Conservation (phyloP, 768 basidiomycete genomes). For the Harrya chromipes region DNA sequence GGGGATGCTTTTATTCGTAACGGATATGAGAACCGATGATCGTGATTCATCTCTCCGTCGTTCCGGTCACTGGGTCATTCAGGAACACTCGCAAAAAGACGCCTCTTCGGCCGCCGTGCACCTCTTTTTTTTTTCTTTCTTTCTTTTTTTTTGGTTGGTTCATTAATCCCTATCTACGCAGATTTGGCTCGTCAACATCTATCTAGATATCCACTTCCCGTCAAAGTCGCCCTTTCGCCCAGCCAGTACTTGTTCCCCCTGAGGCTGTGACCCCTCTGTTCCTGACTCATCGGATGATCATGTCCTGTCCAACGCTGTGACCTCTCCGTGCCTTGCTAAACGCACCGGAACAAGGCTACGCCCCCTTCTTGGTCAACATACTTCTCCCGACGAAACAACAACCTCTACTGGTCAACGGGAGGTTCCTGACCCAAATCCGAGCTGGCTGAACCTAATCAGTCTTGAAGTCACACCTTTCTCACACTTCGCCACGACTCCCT, state of each 20-base stretch:
- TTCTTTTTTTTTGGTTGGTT: no score
- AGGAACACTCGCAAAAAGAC: slow-evolving; percentile 16
- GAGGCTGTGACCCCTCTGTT: no score
- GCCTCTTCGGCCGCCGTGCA: slow-evolving; percentile 23
- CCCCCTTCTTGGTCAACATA: no score
- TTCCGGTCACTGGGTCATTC: slow-evolving; percentile 18
- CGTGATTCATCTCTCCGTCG: slow-evolving; percentile 14
- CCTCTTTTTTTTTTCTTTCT: slow-evolving; percentile 9
- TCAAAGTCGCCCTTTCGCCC: no score
- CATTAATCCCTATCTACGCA: not conserved
- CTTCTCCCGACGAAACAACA: not conserved
- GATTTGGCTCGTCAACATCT: slow-evolving; percentile 5
- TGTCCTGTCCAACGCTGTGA: no score
- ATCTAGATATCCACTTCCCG: no score
- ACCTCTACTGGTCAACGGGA: not conserved
- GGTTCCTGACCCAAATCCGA: not conserved
- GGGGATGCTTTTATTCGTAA: no score
- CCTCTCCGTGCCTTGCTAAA: no score
- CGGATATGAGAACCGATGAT: slow-evolving; percentile 23
- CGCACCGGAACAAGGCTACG: no score
- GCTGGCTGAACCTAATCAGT: not conserved
- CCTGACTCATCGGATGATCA: no score
- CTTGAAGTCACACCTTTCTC: slow-evolving; percentile 8
- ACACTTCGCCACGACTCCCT: not conserved
- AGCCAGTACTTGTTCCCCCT: no score